Conservation (phyloP, 768 basidiomycete genomes). For the Rhodotorula paludigena region DNA sequence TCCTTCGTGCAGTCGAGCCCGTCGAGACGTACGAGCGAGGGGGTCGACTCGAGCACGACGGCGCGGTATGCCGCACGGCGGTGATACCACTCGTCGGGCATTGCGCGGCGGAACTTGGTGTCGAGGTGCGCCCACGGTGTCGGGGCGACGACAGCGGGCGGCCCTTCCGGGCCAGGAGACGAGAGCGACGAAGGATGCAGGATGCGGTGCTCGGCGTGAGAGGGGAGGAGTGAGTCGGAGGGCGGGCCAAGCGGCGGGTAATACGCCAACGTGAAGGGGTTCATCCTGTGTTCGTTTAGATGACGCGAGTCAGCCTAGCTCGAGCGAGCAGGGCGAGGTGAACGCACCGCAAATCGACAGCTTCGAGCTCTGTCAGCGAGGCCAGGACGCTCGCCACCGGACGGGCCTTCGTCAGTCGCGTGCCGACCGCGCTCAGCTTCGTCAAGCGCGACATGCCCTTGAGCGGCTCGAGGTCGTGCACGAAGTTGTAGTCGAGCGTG, state of each 20-base stretch:
- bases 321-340: no score
- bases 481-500: slow-evolving; percentile 96
- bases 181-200: slow-evolving; percentile 6
- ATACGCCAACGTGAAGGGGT: slow-evolving; percentile 92
- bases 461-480: slow-evolving; percentile 60
- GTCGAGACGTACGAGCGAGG: slow-evolving; percentile 67
- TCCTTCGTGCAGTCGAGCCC: slow-evolving; percentile 76
- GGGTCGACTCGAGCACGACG: slow-evolving; percentile 71
- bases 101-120: slow-evolving; percentile 74
- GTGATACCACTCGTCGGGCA: slow-evolving; percentile 82
- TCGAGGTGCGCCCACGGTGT: slow-evolving; percentile 79
- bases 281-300: slow-evolving; percentile 59
- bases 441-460: slow-evolving; percentile 68
- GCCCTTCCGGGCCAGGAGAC: no score
- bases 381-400: slow-evolving; percentile 66
- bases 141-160: no score
- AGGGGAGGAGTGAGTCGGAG: slow-evolving; percentile 6
- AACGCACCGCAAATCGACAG: slow-evolving; percentile 77
- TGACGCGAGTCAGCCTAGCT: background rate
- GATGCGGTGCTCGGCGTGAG: slow-evolving; percentile 23
- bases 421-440: slow-evolving; percentile 79
- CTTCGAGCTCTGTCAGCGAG: slow-evolving; percentile 72
- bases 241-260: slow-evolving; percentile 66
- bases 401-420: slow-evolving; percentile 67
- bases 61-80: slow-evolving; percentile 86